phyloP scores from a whole-genome alignment of 192 early-diverging fungal species.

The Dissophora ornata region DNA sequence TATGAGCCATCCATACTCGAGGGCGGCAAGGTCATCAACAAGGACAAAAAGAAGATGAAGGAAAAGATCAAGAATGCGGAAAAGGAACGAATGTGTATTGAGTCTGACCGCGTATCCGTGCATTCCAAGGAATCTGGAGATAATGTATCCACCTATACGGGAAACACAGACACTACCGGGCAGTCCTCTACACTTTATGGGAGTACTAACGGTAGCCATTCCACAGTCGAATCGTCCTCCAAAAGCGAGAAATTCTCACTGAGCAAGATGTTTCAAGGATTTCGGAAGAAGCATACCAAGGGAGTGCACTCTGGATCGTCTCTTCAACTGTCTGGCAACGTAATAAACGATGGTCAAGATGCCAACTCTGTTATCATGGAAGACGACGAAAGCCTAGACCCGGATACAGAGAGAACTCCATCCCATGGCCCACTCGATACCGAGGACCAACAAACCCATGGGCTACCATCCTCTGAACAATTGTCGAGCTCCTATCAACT shows the following conservation, averaged over 20 bases:
- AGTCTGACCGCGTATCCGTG: conserved; percentile 13
- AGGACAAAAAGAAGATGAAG: conserved; percentile 30
- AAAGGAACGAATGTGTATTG: background rate
- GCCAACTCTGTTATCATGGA: background rate
- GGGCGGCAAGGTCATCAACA: conserved; percentile 8
- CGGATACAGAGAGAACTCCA: background rate
- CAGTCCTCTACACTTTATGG: conserved; percentile 21
- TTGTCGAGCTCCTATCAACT: conserved; percentile 8
- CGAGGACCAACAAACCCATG: background rate
- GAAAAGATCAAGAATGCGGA: conserved; percentile 14
- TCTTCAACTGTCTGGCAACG: background rate
- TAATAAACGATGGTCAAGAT: background rate
- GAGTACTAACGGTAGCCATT: conserved; percentile 17
- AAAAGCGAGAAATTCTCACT: conserved; percentile 45
- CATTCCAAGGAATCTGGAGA: conserved; percentile 51
- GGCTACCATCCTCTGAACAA: background rate
- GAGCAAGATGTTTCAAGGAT: conserved; percentile 48
- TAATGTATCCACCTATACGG: conserved; percentile 21
- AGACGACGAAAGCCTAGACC: conserved; percentile 11
- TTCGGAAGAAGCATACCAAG: conserved; percentile 49
- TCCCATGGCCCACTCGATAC: conserved; percentile 7
- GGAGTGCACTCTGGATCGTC: conserved; percentile 28
- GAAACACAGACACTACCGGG: conserved; percentile 10
- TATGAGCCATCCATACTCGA: conserved; percentile 22
- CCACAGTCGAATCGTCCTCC: conserved; percentile 9